These are phyloP conservation scores for Trichoderma guizhouense DNA, from an alignment of 2,329 filamentous ascomycete genomes.

Conservation along the genomic window DNA sequence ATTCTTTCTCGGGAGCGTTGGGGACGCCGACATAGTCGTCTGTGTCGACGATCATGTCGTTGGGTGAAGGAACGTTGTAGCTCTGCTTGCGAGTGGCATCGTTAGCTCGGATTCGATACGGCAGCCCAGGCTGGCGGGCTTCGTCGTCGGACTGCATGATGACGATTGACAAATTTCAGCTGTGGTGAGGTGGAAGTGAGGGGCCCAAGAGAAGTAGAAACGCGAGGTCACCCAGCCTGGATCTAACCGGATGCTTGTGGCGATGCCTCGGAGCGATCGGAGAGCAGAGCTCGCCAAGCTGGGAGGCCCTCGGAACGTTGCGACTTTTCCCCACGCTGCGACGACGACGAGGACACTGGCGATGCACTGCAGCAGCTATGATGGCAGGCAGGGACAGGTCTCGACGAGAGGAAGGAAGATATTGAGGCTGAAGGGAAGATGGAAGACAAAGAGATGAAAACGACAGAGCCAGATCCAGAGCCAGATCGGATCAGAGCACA, in stretches of 20 bases:
- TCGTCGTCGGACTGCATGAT: constrained; percentile 22
- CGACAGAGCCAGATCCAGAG: not conserved
- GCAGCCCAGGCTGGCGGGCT: constrained; percentile 21
- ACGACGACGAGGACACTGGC: not conserved
- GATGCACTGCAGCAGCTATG: not conserved
- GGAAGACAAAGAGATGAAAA: not conserved
- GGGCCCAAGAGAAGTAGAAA: not conserved
- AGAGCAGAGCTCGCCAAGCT: not conserved
- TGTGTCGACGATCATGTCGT: constrained; percentile 55
- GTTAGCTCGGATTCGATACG: constrained; percentile 29
- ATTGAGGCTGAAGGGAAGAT: not conserved
- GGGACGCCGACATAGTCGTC: constrained; percentile 53
- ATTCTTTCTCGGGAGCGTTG: constrained; percentile 48
- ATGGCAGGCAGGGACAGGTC: not conserved
- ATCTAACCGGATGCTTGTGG: not conserved
- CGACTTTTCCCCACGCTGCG: not conserved
- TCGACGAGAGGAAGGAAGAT: not conserved
- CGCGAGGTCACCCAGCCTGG: not conserved
- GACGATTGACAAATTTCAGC: constrained; percentile 22
- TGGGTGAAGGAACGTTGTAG: constrained; percentile 54
- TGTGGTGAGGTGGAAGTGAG: constrained; percentile 15
- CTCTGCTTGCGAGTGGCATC: constrained; percentile 35
- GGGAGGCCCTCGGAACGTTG: not conserved
- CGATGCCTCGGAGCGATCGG: constrained; percentile 5
- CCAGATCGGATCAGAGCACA: not conserved